These are phyloP conservation scores for Xylaria telfairii DNA, from an alignment of 495 filamentous ascomycete genomes.

Conservation along the genomic window DNA sequence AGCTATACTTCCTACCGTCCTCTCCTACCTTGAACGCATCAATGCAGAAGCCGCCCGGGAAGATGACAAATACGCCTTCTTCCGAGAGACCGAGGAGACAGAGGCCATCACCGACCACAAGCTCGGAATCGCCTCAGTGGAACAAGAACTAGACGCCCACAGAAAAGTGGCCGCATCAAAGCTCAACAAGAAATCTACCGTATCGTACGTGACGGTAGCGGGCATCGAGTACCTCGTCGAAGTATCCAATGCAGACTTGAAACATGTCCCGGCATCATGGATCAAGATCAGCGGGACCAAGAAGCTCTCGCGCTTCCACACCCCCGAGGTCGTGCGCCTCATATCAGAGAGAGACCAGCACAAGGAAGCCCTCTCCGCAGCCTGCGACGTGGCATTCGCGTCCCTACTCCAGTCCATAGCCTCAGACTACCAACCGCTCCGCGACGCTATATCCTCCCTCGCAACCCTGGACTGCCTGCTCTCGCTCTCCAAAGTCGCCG, in stretches of 20 bases:
- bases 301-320: constrained; percentile 90
- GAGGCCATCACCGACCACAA: constrained; percentile 87
- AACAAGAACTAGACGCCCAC: constrained; percentile 83
- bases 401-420: constrained; percentile 74
- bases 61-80: constrained; percentile 94
- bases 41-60: constrained; percentile 81
- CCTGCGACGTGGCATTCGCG: constrained; percentile 85
- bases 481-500: constrained; percentile 82
- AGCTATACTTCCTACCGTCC: constrained; percentile 71
- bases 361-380: constrained; percentile 88
- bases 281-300: constrained; percentile 93
- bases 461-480: constrained; percentile 89
- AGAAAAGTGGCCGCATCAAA: constrained; percentile 72
- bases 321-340: constrained; percentile 82
- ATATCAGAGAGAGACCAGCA: constrained; percentile 92
- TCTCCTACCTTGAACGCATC: constrained; percentile 80
- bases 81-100: constrained; percentile 82
- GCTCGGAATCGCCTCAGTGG: constrained; percentile 87
- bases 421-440: constrained; percentile 82
- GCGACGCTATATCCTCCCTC: constrained; percentile 85
- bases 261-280: constrained; percentile 91
- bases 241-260: constrained; percentile 78
- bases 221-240: constrained; percentile 96
- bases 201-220: constrained; percentile 79
- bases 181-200: constrained; percentile 68